Percentiles rank a stretch among this genome's conserved stretches.
Conservation (phyloP, 2,329 filamentous ascomycete genomes). For the Graphilbum sp. region DNA sequence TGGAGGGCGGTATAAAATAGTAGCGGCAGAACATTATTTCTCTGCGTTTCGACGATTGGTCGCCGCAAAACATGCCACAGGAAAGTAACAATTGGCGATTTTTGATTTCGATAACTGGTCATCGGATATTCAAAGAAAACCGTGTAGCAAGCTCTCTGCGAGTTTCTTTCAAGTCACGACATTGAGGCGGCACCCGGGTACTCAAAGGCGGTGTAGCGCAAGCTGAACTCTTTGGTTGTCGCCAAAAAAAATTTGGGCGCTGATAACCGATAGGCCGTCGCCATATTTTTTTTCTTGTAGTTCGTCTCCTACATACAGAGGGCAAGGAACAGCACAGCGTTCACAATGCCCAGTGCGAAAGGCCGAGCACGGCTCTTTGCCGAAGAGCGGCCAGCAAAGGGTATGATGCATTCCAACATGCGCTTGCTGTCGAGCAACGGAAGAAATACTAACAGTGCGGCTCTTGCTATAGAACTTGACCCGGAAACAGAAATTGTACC, state of each 20-base stretch:
- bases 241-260: too few species aligned
- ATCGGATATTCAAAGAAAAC: too few species aligned
- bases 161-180: too few species aligned
- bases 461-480: slow-evolving; percentile 48
- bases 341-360: slow-evolving; percentile 33
- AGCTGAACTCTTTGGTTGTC: too few species aligned
- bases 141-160: too few species aligned
- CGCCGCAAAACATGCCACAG: too few species aligned
- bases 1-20: slow-evolving; percentile 3
- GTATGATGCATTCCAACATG: slow-evolving; percentile 24
- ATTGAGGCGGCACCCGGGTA: neutral
- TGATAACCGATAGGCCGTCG: too few species aligned
- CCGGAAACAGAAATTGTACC: slow-evolving; percentile 50
- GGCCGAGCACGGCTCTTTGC: slow-evolving; percentile 43
- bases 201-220: slow-evolving; percentile 1
- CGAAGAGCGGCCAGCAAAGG: slow-evolving; percentile 44
- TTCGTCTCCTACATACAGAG: too few species aligned
- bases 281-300: too few species aligned
- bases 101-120: too few species aligned
- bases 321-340: too few species aligned
- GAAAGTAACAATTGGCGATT: too few species aligned
- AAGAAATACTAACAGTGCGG: neutral
- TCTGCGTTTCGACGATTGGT: neutral
- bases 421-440: neutral
- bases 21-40: slow-evolving; percentile 2